A percentile compares a stretch with the other conserved stretches of the same genome.
Conservation (phyloP, 2,329 filamentous ascomycete species). For the Ophiosphaerella korrae region DNA sequence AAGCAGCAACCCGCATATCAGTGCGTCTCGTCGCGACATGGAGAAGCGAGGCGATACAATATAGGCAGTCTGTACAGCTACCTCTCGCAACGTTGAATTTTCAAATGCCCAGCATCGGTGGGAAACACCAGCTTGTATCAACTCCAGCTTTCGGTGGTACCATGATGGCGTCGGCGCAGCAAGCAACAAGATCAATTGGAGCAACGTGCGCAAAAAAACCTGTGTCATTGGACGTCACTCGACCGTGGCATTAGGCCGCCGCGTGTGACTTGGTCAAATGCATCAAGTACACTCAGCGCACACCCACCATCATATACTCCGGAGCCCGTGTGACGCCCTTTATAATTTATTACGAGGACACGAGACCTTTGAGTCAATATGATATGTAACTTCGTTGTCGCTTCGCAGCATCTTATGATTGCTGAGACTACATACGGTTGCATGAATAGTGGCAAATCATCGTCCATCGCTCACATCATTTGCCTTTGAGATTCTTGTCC, state of each 20-base stretch:
- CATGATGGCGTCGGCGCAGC: constrained; percentile 23
- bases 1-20: constrained; percentile 36
- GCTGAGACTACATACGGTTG: constrained; percentile 7
- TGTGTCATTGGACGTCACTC: constrained; percentile 33
- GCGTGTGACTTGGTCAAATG: constrained; percentile 7
- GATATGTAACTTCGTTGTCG: constrained; percentile 6
- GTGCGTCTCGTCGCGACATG: constrained; percentile 32
- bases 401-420: constrained; percentile 4
- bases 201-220: constrained; percentile 24
- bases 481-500: background rate
- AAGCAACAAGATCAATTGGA: constrained; percentile 15
- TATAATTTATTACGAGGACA: background rate
- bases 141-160: constrained; percentile 16
- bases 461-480: too few relatives aligned
- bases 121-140: constrained; percentile 20
- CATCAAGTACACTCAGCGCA: background rate
- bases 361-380: background rate
- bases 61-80: background rate
- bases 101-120: constrained; percentile 1
- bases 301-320: background rate
- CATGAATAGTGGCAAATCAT: background rate
- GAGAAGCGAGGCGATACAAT: constrained; percentile 4
- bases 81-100: background rate
- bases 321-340: background rate
- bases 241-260: background rate